Evolutionary conservation across 1,284 basidiomycete species (phyloP).

Genomic region (Thecaphora thlaspeos): DNA sequence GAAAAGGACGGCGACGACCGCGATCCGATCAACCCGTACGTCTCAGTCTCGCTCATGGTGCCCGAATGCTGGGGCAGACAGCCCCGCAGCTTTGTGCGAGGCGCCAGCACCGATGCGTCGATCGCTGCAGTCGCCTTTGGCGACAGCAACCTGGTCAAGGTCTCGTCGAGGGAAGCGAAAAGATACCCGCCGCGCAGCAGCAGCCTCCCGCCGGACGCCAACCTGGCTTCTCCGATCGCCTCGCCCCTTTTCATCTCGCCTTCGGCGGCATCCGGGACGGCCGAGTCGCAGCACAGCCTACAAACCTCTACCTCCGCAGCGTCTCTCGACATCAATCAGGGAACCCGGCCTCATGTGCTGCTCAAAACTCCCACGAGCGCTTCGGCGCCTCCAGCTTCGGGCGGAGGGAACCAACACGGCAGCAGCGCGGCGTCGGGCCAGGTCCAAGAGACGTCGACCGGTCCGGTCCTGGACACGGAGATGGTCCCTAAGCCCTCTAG

Average conservation of each 20-base stretch:
- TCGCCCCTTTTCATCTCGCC: neutral
- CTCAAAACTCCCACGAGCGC: neutral
- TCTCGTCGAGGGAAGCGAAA: neutral
- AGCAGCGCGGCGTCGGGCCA: too few relatives aligned
- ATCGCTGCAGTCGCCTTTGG: neutral
- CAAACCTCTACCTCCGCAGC: too few relatives aligned
- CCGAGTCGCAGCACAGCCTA: too few relatives aligned
- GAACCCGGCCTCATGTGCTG: neutral
- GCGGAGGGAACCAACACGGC: neutral
- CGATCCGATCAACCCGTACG: constrained; percentile 45
- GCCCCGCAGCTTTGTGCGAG: constrained; percentile 16
- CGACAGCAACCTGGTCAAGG: constrained; percentile 4
- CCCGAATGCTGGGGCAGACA: constrained; percentile 45
- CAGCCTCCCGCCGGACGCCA: neutral
- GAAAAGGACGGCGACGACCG: constrained; percentile 41
- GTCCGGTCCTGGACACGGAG: too few relatives aligned
- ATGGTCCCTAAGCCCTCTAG: neutral
- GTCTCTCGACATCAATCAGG: too few relatives aligned
- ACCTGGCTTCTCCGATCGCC: neutral
- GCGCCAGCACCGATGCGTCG: neutral
- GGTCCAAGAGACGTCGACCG: too few relatives aligned
- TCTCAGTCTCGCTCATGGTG: constrained; percentile 33
- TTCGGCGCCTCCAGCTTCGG: neutral
- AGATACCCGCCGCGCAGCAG: neutral
- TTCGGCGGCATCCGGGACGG: too few relatives aligned